Evolutionary conservation across 1,284 basidiomycete species (phyloP).

Genomic region (Cryptococcus sp.): DNA sequence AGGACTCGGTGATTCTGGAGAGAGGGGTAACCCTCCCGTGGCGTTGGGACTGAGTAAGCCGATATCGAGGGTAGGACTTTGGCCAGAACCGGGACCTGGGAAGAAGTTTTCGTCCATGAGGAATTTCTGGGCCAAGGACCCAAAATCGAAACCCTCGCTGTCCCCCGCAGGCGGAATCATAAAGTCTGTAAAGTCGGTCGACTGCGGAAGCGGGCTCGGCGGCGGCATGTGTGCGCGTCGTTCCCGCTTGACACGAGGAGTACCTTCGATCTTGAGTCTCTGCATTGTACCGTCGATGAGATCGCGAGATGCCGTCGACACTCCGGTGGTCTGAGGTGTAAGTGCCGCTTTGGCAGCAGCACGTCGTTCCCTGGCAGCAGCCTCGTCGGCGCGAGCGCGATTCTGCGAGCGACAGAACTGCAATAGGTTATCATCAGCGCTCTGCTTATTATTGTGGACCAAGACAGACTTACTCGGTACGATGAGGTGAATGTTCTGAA

Average conservation of each 20-base stretch:
- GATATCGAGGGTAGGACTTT: slow-evolving; percentile 1
- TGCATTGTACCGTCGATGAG: slow-evolving; percentile 72
- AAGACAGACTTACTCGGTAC: slow-evolving; percentile 65
- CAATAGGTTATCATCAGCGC: not conserved
- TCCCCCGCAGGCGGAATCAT: slow-evolving; percentile 50
- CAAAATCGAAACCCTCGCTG: slow-evolving; percentile 35
- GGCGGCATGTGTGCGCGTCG: slow-evolving; percentile 48
- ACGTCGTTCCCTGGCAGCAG: slow-evolving; percentile 41
- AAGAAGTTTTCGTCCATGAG: slow-evolving; percentile 18
- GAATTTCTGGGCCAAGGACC: slow-evolving; percentile 17
- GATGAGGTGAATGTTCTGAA: slow-evolving; percentile 94
- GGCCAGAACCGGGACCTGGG: slow-evolving; percentile 8
- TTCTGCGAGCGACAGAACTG: slow-evolving; percentile 86
- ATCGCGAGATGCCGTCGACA: slow-evolving; percentile 53
- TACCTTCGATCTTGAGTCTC: slow-evolving; percentile 67
- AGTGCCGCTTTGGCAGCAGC: slow-evolving; percentile 46
- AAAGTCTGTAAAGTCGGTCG: slow-evolving; percentile 54
- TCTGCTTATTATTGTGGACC: not conserved
- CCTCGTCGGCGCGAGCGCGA: slow-evolving; percentile 55
- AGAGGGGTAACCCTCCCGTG: slow-evolving; percentile 7
- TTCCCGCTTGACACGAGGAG: slow-evolving; percentile 57
- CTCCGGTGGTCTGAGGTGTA: slow-evolving; percentile 49
- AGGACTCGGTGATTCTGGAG: slow-evolving; percentile 11
- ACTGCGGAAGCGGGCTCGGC: slow-evolving; percentile 48
- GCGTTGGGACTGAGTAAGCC: slow-evolving; percentile 10